These are phyloP conservation scores for Ilyonectria sp. DNA, from an alignment of 2,329 filamentous ascomycete genomes.

Conservation along the genomic window DNA sequence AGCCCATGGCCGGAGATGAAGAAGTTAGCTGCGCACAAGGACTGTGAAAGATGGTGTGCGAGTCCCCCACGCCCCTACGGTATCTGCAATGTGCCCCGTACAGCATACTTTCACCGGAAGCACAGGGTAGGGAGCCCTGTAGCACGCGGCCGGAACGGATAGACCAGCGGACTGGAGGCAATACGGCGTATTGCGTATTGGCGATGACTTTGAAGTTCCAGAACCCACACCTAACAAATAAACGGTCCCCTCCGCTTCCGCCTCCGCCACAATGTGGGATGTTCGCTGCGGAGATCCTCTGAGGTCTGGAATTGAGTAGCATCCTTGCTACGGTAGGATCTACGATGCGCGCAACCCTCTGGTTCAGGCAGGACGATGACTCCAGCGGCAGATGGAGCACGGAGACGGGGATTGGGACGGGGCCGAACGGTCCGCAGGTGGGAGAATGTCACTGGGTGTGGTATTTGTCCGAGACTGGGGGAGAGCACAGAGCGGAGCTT, in stretches of 20 bases:
- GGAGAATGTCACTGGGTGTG: constrained; percentile 7
- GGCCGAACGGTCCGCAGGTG: background rate
- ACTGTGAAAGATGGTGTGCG: constrained; percentile 20
- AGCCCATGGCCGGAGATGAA: constrained; percentile 24
- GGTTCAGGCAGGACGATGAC: constrained; percentile 1
- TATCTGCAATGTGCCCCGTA: constrained; percentile 8
- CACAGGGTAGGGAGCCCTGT: constrained; percentile 22
- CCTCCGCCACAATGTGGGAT: constrained; percentile 1
- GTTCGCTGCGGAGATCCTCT: background rate
- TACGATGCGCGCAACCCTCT: constrained; percentile 11
- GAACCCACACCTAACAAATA: background rate
- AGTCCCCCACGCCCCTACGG: constrained; percentile 14
- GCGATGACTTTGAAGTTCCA: background rate
- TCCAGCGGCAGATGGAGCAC: constrained; percentile 1
- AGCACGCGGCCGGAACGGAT: constrained; percentile 14
- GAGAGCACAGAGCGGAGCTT: background rate
- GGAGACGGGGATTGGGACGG: background rate
- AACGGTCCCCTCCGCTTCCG: background rate
- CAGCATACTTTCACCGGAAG: background rate
- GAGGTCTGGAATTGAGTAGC: background rate
- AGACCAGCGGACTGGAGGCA: background rate
- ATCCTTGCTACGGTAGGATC: constrained; percentile 18
- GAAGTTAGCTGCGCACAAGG: constrained; percentile 17
- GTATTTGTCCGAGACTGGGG: background rate
- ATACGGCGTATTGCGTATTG: background rate